Evolutionary conservation across 2,329 filamentous ascomycete genomes (phyloP), one percentile per base, ranked within the genome.

Genomic region (Diaporthe batatas): DNA sequence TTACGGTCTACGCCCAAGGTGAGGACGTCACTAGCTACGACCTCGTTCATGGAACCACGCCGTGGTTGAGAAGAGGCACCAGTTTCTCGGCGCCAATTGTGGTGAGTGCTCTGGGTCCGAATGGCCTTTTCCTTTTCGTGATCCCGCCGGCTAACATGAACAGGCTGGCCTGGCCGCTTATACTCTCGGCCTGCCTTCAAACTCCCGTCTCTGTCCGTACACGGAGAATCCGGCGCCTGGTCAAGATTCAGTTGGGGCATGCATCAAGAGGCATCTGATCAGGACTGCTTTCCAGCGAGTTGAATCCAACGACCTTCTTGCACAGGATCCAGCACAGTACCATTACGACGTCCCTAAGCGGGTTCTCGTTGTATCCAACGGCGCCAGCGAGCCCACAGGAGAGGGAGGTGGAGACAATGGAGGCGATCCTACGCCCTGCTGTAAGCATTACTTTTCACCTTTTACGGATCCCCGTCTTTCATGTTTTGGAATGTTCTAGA

Each of bases 1-100:
- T 67, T 21, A 53, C 62, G 23, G 29, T 67, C 14, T 67, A 67
- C 32, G 62, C 62, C 14, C 62, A 67, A 16, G 62, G 62, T 32
- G 44, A 39, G 47, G 32, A 18, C 14, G 32, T 67, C 62, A 18
- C 6, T 4, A 39, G 44, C 44, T 51, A 51, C 14, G 62, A 67
- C 44, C 18, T 67, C 11, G 6, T 36, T 51, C 47, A 51, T 51
- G 47, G 47, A 51, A 57, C 29, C 62, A 34, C 6, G 14, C 62
- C 21, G 3, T 12, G 23, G 12, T 1, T 21, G 3, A 53, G n/a
- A 7, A 39, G 29, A 39, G 47, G 62, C 6, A 67, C 47, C 32
- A 67, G 62, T 53, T 67, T 14, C 2, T 10, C 62, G 47, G 10
- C 62, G n/a, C 47, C 62, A n/a, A n/a, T 67, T 53, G 62, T 67